Base-by-base conservation (phyloP, 164 flowering plant genomes). In the Aristolochia fimbriata region DNA sequence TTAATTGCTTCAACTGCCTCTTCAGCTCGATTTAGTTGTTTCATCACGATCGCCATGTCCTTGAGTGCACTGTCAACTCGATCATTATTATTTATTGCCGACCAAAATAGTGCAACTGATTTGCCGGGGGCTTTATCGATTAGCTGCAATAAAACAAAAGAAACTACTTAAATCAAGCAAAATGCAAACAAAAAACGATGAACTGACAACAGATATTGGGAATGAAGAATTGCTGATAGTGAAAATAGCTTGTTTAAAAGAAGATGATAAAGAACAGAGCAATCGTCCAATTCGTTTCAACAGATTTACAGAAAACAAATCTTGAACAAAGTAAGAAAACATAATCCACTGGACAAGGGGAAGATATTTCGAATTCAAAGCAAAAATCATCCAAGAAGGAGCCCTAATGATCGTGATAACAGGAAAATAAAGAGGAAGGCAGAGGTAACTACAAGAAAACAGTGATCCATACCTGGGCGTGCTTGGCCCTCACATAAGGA, bases 1-100 rank as follows among this genome's bases (percentile, higher is more conserved):
- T 77, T 88, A 58, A 91, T 82, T 0, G 97, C 97, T 64, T 91
- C 92, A n/a, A 91, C 77, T 0, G 90, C 97, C 71, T 91, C 97
- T 46, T 88, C 94, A 11, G 88, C 63, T 23, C 96, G 85, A 60
- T 86, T 55, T 77, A 91, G 51, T 56, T 91, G 96, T 59, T 91
- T 88, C 97, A 91, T 88, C 53, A 86, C 91, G 15, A 83, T 68
- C 14, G 91, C 94, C 97, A 91, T 88, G 77, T 91, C 97, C 67
- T 88, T 88, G 70, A 91, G 58, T 19, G 97, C 91, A 67, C 97
- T 91, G 51, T 88, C 96, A 27, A 88, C 86, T 57, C 94, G 69
- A 70, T 91, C 97, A 22, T 94, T 90, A 8, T 77, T 57, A 62
- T 91, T 91, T 51, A 88, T 91, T 0, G 97, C 85, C 13, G 78